Base-by-base conservation (phyloP, 164 flowering plant genomes). In the Stephania japonica region DNA sequence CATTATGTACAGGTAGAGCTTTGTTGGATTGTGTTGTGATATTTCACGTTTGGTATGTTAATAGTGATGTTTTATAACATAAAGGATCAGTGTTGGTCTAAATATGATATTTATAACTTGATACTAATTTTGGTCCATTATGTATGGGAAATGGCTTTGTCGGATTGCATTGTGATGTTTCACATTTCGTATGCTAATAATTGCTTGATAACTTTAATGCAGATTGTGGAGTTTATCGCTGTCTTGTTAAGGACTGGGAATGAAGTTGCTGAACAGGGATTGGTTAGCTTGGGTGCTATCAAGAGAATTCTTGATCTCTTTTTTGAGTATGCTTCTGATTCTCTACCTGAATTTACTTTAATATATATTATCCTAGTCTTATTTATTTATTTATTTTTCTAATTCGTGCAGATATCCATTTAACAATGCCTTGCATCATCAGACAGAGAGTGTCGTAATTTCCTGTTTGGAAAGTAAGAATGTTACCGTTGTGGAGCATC, bases 171-270 rank as follows among this genome's bases (percentile, higher is more conserved):
- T 32, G 38, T 32, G 38, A 32, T 32, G 38, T 32, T 32, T 32
- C 38, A 4, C 38, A 32, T 32, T 32, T 32, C 38, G 38, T 32
- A 32, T 32, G 38, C 38, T 32, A 2, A 32, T 32, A 2, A 4
- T 32, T 32, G 38, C 38, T 32, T 32, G 38, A 32, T 32, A 32
- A 32, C 1, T 64, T 73, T 62, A 62, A 68, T 68, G 44, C 84
- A 93, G 98, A 87, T 90, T 78, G 91, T 93, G 68, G 98, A 93
- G 82, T 93, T 90, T 82, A 80, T 93, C 75, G 84, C 98, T 9
- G 91, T 90, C 65, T 75, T 93, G 43, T 68, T 93, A 82, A 84
- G 70, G 77, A 79, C 87, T 75, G 85, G 89, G 68, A 89, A 84
- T 85, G 98, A 89, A 76, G 80, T 81, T 79, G 92, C 97, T 67